Evolutionary conservation across 441 rosid species (phyloP), one percentile per base, ranked within the genome.

Genomic region (Capsella rubella): DNA sequence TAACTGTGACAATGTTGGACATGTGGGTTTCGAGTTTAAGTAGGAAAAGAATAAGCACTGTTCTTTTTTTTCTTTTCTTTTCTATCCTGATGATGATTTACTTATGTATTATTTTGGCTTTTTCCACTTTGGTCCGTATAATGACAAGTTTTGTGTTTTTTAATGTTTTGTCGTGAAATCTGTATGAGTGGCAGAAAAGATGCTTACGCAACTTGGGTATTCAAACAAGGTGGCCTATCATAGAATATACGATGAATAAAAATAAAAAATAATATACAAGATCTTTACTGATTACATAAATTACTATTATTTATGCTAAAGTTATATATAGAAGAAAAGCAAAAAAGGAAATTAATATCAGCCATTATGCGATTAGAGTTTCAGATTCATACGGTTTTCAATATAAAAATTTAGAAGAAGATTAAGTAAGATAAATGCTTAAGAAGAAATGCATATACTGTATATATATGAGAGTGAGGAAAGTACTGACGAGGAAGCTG

Each of bases 401-500:
- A 21, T 10, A 3, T 50, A 13, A 1, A 10, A 4, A 18, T 50
- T 4, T 50, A 21, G 52, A 21, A 57, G n/a, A 57, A 57, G 15
- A n/a, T 55, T 3, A 32, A 8, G 31, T 0, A n/a, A 13, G n/a
- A 6, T 27, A 28, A 15, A 53, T 28, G 55, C 14, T 50, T 52
- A 5, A 5, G 29, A 16, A 15, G 10, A 46, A 15, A 2, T 15
- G 25, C 1, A 46, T 50, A 2, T 3, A n/a, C n/a, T n/a, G n/a
- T n/a, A 21, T 12, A 11, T 12, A 42, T 15, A 21, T 21, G 2
- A 49, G 15, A 35, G 35, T 39, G 18, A 13, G 34, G 8, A 39
- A 14, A 16, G 2, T 21, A 81, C 89, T 76, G 18, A 86, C 90
- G 77, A 88, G 72, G 57, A 88, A 80, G 52, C 78, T 86, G 79